phyloP scores from a whole-genome alignment of 2,329 filamentous ascomycete species.

The Eutypa lata region DNA sequence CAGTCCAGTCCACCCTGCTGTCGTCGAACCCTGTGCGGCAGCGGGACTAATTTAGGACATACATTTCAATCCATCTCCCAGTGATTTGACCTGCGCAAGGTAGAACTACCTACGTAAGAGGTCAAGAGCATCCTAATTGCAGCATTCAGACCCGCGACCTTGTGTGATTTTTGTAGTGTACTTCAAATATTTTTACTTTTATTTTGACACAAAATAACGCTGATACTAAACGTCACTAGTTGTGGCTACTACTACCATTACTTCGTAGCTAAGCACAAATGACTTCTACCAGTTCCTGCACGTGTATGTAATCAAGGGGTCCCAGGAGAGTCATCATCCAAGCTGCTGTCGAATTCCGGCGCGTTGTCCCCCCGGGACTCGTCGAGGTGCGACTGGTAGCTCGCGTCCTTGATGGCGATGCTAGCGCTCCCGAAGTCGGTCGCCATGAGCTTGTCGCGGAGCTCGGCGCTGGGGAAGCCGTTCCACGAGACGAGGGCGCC shows the following conservation, averaged over 20 bases:
- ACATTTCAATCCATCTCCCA: slow-evolving; percentile 35
- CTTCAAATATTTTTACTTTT: too few relatives aligned
- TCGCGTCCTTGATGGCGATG: slow-evolving; percentile 23
- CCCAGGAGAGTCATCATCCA: slow-evolving; percentile 30
- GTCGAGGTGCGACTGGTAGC: slow-evolving; percentile 19
- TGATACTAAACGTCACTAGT: slow-evolving; percentile 1
- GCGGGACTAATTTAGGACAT: slow-evolving; percentile 62
- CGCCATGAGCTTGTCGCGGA: slow-evolving; percentile 22
- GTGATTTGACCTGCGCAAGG: too few relatives aligned
- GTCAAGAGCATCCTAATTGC: too few relatives aligned
- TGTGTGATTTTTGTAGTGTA: too few relatives aligned
- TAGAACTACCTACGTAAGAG: too few relatives aligned
- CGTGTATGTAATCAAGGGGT: slow-evolving; percentile 12
- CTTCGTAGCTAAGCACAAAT: too few relatives aligned
- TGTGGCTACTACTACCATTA: neutral
- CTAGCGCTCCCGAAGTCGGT: slow-evolving; percentile 24
- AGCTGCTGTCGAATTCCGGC: slow-evolving; percentile 55
- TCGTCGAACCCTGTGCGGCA: slow-evolving; percentile 53
- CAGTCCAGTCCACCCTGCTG: slow-evolving; percentile 65
- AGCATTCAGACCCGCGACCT: too few relatives aligned
- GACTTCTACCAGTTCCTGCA: too few relatives aligned
- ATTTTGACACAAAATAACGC: too few relatives aligned
- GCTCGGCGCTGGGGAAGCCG: slow-evolving; percentile 21
- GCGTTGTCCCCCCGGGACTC: slow-evolving; percentile 42
- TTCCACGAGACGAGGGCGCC: slow-evolving; percentile 25